A percentile compares a stretch with the other conserved stretches of the same genome.
Conservation (phyloP, 2,329 filamentous ascomycete genomes). For the Trichoderma sp. region DNA sequence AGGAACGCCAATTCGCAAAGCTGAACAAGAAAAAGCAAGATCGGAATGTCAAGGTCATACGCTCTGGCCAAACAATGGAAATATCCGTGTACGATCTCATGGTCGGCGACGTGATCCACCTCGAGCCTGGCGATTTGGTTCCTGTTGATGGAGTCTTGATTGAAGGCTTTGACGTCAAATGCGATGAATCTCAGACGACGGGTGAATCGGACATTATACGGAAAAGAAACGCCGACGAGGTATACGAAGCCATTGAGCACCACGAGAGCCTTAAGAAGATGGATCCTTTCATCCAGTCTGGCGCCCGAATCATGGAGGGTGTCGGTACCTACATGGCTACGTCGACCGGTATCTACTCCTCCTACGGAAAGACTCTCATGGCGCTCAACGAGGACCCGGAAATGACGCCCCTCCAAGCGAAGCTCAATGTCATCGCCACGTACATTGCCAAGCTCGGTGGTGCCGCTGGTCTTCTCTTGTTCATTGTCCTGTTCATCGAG, state of each 20-base stretch:
- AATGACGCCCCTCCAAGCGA: conserved; percentile 75
- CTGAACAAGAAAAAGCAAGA: conserved; percentile 80
- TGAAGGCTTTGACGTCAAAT: conserved; percentile 72
- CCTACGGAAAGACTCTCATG: conserved; percentile 75
- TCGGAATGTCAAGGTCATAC: conserved; percentile 69
- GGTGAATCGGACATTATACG: conserved; percentile 76
- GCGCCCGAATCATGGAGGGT: conserved; percentile 74
- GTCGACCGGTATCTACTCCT: conserved; percentile 71
- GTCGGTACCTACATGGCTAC: conserved; percentile 75
- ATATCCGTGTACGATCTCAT: conserved; percentile 70
- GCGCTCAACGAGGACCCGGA: conserved; percentile 72
- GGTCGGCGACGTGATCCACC: conserved; percentile 69
- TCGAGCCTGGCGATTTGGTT: conserved; percentile 75
- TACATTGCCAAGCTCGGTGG: conserved; percentile 79
- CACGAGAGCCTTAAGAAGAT: conserved; percentile 69
- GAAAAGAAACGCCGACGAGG: conserved; percentile 68
- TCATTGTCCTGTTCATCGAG: conserved; percentile 82
- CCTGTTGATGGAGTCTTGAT: conserved; percentile 75
- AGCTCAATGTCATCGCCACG: conserved; percentile 73
- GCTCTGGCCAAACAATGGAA: conserved; percentile 70
- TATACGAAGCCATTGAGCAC: conserved; percentile 68
- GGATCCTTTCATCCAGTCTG: conserved; percentile 85
- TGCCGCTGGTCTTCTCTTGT: conserved; percentile 74
- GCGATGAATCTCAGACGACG: conserved; percentile 77
- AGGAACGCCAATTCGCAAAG: conserved; percentile 77